Evolutionary conservation across 2,329 filamentous ascomycete species (phyloP).

Genomic region (Xylaria sp.): DNA sequence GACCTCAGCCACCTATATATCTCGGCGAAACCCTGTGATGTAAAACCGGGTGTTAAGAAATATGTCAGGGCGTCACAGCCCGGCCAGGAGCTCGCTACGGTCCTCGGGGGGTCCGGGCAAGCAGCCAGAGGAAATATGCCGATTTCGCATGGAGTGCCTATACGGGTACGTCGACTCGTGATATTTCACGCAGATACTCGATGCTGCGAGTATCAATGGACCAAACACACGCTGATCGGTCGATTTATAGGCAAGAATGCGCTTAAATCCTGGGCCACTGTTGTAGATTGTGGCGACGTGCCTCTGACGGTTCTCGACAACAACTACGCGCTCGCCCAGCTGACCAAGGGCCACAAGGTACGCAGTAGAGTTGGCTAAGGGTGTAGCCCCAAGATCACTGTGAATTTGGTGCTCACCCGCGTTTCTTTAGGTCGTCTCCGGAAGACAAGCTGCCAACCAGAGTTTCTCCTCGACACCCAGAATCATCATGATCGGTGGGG

Average conservation of each 20-base stretch:
- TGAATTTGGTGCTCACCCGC: not conserved
- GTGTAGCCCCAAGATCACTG: too few species aligned
- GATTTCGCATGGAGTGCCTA: conserved; percentile 56
- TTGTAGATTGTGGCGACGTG: conserved; percentile 84
- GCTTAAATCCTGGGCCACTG: conserved; percentile 75
- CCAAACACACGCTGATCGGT: not conserved
- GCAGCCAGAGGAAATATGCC: conserved; percentile 46
- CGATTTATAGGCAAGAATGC: conserved; percentile 63
- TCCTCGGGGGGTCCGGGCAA: conserved; percentile 48
- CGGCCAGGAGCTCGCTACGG: conserved; percentile 53
- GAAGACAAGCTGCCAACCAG: conserved; percentile 54
- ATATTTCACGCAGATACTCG: not conserved
- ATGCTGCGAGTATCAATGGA: not conserved
- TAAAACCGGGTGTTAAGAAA: conserved; percentile 16
- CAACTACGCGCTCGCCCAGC: conserved; percentile 75
- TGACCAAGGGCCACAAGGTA: conserved; percentile 73
- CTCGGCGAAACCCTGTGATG: not conserved
- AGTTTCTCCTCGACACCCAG: conserved; percentile 58
- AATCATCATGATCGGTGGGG: conserved; percentile 71
- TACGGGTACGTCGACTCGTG: conserved; percentile 51
- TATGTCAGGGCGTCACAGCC: conserved; percentile 45
- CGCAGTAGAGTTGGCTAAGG: conserved; percentile 19
- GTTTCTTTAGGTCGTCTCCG: conserved; percentile 46
- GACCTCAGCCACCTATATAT: not conserved
- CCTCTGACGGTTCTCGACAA: conserved; percentile 83